Percentiles rank a stretch among this genome's conserved stretches.
These are phyloP conservation scores for Epipyxis sp. DNA, from an alignment of 108 stramenopile species.

Conservation along the genomic window DNA sequence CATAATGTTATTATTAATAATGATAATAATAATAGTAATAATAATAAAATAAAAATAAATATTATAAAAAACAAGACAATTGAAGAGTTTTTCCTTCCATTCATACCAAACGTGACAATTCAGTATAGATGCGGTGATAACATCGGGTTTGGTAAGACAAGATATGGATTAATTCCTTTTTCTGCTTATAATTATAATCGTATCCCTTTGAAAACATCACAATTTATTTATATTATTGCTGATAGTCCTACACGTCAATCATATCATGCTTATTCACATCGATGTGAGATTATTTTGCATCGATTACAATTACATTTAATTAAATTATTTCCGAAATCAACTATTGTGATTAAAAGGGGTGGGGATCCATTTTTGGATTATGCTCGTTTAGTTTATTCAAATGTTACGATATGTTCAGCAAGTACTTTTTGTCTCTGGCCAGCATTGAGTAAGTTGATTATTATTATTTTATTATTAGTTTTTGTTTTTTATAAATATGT, in stretches of 20 bases:
- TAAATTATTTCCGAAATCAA: not conserved
- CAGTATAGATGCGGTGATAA: conserved; percentile 20
- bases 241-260: not conserved
- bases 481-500: no score
- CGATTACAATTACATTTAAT: not conserved
- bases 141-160: conserved; percentile 16
- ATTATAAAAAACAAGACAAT: not conserved
- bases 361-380: conserved; percentile 5
- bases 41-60: not conserved
- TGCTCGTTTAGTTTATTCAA: not conserved
- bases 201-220: not conserved
- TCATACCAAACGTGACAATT: conserved; percentile 12
- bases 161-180: conserved; percentile 1
- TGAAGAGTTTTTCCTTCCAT: not conserved
- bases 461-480: no score
- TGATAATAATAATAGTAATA: not conserved
- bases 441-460: not conserved
- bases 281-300: not conserved
- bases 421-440: conserved; percentile 17
- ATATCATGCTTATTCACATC: not conserved
- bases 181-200: not conserved
- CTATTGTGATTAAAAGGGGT: not conserved
- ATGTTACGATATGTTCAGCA: not conserved
- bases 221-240: conserved; percentile 9
- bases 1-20: no score